phyloP scores from a whole-genome alignment of 768 basidiomycete genomes.

The Boletus sp. region DNA sequence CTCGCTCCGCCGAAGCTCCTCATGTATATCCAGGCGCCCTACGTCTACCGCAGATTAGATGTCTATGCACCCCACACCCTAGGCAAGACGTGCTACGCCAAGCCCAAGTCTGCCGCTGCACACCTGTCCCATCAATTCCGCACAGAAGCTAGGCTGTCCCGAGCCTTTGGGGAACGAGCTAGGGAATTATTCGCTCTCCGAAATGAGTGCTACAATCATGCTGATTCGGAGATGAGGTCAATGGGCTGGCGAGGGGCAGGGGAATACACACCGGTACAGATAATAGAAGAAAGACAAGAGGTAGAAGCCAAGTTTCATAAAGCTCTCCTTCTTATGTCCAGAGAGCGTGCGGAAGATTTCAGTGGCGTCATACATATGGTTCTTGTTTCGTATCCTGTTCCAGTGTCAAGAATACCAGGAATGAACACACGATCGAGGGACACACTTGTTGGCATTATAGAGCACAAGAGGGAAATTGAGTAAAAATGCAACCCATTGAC shows the following conservation, averaged over 20 bases:
- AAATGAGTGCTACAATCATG: constrained; percentile 86
- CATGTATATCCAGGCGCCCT: constrained; percentile 10
- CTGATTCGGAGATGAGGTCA: constrained; percentile 34
- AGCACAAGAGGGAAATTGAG: constrained; percentile 86
- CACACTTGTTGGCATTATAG: constrained; percentile 94
- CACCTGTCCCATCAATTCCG: not conserved
- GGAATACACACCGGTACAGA: constrained; percentile 69
- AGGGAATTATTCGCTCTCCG: constrained; percentile 58
- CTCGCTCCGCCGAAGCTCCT: not conserved
- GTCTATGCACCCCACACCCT: constrained; percentile 13
- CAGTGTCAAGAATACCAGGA: not conserved
- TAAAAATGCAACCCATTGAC: constrained; percentile 92
- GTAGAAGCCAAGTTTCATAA: constrained; percentile 93
- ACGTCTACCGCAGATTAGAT: constrained; percentile 16
- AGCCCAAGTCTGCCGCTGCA: constrained; percentile 1
- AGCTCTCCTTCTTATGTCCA: constrained; percentile 94
- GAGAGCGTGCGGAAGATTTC: constrained; percentile 96
- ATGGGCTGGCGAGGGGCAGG: not conserved
- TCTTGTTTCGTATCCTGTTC: constrained; percentile 80
- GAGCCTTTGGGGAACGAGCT: not conserved
- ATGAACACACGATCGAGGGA: constrained; percentile 7
- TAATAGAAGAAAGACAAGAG: constrained; percentile 91
- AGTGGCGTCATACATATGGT: constrained; percentile 99
- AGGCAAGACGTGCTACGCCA: constrained; percentile 6
- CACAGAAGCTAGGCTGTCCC: not conserved